Base-by-base conservation (phyloP, 2,329 filamentous ascomycete species). In the Penicillium sp. region DNA sequence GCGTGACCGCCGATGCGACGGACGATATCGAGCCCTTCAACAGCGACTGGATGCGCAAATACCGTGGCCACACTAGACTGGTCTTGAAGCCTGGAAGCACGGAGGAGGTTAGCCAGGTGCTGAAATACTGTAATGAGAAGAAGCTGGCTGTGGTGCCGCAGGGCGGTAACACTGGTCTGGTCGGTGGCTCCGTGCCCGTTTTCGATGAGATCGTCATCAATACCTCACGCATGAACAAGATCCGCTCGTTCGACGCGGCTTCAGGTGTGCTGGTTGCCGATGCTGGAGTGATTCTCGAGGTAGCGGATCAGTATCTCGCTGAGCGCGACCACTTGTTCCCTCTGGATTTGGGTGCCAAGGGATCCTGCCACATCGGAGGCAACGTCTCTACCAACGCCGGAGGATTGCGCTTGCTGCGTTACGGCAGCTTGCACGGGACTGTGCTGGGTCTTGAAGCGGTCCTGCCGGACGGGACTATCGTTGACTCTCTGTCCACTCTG, bases 31-130 rank as follows among this genome's bases (percentile, higher is more conserved):
- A 94, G 70, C 83, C 89, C 7, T 99, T 91, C 81, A 99, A 99
- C 74, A 85, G 86, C 69, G 94, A 99, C 76, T 99, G 95, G 94
- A 96, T 99, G 92, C 87, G 89, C 74, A 99, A 99, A 76, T 99
- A 96, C 78, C 86, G 89, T 56, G 95, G 94, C 28, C 91, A 96
- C 74, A 85, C 89, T 56, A 85, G 86, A 67, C 78, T 99, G 24
- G 91, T 97, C 4, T 77, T 99, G 57, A 95, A 91, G 75, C 94
- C 94, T 10, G 83, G 81, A 47, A 88, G 84, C 15, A 93, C 90
- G 0, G 86, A 93, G 65, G 87, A 99, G 74, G 89, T 97, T 64
- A 95, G 90, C 82, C 83, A 88, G 75, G 86, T 97, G 54, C 75
- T 99, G 64, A 87, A 88, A 72, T 96, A 97, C 80, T 99, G 94